phyloP scores from a whole-genome alignment of 106 monocot species.

The Hemerocallis citrina region DNA sequence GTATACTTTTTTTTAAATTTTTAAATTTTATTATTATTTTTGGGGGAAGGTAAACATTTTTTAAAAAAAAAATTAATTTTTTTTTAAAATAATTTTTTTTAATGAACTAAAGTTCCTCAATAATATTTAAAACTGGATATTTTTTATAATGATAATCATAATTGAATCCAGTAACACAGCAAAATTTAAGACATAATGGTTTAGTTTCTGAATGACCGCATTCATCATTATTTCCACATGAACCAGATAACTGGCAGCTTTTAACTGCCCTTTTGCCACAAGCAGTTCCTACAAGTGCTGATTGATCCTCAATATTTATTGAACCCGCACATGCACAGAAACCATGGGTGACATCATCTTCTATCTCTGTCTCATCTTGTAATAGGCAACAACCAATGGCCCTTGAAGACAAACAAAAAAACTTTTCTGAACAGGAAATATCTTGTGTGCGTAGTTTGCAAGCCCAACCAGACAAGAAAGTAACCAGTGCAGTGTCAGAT shows the following conservation, averaged over 20 bases:
- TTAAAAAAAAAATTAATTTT: too few relatives aligned
- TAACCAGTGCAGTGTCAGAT: slow-evolving; percentile 69
- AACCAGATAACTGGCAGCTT: slow-evolving; percentile 24
- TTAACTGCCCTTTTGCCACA: slow-evolving; percentile 29
- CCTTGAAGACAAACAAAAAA: slow-evolving; percentile 51
- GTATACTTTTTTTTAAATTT: too few relatives aligned
- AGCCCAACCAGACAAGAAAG: slow-evolving; percentile 96
- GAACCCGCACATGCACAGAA: slow-evolving; percentile 49
- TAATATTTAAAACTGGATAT: too few relatives aligned
- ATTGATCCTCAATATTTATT: background rate
- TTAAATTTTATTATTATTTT: too few relatives aligned
- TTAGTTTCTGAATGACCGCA: slow-evolving; percentile 11
- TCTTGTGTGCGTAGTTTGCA: slow-evolving; percentile 73
- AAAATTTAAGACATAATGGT: slow-evolving; percentile 18
- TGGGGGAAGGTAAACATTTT: too few relatives aligned
- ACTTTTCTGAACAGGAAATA: slow-evolving; percentile 38
- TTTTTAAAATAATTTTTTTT: too few relatives aligned
- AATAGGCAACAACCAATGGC: slow-evolving; percentile 9
- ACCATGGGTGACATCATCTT: slow-evolving; percentile 17
- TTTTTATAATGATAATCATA: too few relatives aligned
- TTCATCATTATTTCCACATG: slow-evolving; percentile 14
- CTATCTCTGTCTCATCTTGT: slow-evolving; percentile 23
- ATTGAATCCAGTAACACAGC: slow-evolving; percentile 72
- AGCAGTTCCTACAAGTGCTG: slow-evolving; percentile 7
- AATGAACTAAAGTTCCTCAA: too few relatives aligned